Conservation (phyloP, 2,329 filamentous ascomycete genomes). For the Penicillium paneum region DNA sequence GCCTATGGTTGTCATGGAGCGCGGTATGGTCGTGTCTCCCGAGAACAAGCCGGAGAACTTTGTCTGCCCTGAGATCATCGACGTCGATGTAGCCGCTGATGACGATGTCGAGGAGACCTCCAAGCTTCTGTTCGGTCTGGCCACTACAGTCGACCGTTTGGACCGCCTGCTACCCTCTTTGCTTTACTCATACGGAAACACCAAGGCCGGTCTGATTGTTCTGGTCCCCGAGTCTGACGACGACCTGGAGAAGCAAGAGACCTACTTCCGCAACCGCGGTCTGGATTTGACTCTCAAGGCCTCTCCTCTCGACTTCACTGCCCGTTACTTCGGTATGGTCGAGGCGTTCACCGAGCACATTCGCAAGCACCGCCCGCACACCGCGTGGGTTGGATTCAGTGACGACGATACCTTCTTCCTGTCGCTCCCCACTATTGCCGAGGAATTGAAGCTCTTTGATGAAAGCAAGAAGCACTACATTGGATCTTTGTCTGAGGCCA, state of each 20-base stretch:
- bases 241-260: constrained; percentile 39
- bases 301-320: constrained; percentile 42
- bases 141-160: constrained; percentile 44
- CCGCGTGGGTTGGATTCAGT: constrained; percentile 43
- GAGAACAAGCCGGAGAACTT: constrained; percentile 32
- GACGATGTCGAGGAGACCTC: constrained; percentile 40
- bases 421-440: constrained; percentile 38
- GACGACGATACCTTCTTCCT: constrained; percentile 47
- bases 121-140: constrained; percentile 42
- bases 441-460: constrained; percentile 41
- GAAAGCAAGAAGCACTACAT: constrained; percentile 43
- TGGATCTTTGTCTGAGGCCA: constrained; percentile 43
- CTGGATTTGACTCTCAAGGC: constrained; percentile 40
- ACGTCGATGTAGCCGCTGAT: constrained; percentile 42
- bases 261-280: constrained; percentile 43
- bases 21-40: constrained; percentile 37
- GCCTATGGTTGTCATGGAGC: constrained; percentile 38
- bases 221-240: constrained; percentile 42
- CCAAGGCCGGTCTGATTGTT: constrained; percentile 42
- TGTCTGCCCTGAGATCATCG: constrained; percentile 40
- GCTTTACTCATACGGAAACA: constrained; percentile 43
- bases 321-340: constrained; percentile 44
- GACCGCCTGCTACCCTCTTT: constrained; percentile 41
- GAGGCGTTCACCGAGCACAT: constrained; percentile 41
- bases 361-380: constrained; percentile 38